These are phyloP conservation scores for Leccinum uliginosum DNA, from an alignment of 768 basidiomycete genomes.

Conservation along the genomic window DNA sequence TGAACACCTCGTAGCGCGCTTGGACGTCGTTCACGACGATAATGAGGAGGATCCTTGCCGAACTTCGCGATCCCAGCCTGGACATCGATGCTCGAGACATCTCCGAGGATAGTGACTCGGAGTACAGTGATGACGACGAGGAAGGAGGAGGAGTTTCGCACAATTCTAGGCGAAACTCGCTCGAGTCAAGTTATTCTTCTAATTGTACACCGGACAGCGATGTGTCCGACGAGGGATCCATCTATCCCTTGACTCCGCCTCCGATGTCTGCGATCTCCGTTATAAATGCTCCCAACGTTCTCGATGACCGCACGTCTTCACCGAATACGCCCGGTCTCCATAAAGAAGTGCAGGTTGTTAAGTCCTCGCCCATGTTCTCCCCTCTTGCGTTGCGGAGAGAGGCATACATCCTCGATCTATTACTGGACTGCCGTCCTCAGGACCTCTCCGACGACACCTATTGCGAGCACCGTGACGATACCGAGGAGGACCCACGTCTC, in stretches of 20 bases:
- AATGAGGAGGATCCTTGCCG: conserved; percentile 12
- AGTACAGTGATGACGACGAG: background rate
- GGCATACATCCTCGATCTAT: background rate
- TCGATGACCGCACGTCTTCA: background rate
- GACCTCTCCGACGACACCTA: conserved; percentile 7
- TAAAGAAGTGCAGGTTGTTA: background rate
- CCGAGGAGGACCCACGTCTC: background rate
- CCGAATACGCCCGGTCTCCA: background rate
- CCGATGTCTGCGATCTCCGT: background rate
- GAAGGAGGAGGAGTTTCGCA: background rate
- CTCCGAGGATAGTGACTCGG: conserved; percentile 11
- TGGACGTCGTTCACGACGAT: background rate
- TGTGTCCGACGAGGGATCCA: conserved; percentile 2
- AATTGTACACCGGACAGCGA: background rate
- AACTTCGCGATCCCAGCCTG: conserved; percentile 13
- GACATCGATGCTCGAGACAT: conserved; percentile 3
- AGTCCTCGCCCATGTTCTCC: background rate
- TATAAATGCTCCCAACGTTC: background rate
- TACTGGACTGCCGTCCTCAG: conserved; percentile 5
- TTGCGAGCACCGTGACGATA: background rate
- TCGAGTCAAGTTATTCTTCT: background rate
- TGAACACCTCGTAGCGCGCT: background rate
- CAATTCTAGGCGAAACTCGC: background rate
- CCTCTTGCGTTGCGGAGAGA: background rate
- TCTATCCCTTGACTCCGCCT: conserved; percentile 11